Evolutionary conservation across 2,329 filamentous ascomycete genomes (phyloP).

Genomic region (Aspergillus cejpii): DNA sequence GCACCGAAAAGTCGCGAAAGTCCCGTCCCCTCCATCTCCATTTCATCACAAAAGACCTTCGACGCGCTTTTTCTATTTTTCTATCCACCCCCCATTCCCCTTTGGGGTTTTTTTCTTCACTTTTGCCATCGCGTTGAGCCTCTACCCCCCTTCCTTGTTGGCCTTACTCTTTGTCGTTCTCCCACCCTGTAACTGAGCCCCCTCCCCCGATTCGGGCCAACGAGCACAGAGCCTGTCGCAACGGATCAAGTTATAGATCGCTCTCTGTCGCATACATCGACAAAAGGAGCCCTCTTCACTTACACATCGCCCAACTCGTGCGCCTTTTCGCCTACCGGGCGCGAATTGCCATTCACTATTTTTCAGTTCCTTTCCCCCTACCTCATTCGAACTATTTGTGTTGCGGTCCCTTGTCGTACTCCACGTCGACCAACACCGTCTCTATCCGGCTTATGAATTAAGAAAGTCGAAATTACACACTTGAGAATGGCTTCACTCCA

Average conservation of each 20-base stretch:
- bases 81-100: slow-evolving; percentile 24
- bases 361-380: slow-evolving; percentile 12
- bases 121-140: slow-evolving; percentile 15
- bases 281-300: slow-evolving; percentile 16
- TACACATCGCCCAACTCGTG: slow-evolving; percentile 17
- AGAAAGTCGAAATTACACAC: slow-evolving; percentile 21
- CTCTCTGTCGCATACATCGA: slow-evolving; percentile 24
- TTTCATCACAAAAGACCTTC: slow-evolving; percentile 31
- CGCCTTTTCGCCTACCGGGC: slow-evolving; percentile 17
- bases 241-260: slow-evolving; percentile 26
- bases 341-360: slow-evolving; percentile 21
- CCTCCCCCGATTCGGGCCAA: slow-evolving; percentile 19
- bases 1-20: slow-evolving; percentile 34
- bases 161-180: slow-evolving; percentile 17
- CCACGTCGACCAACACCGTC: slow-evolving; percentile 11
- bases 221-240: slow-evolving; percentile 31
- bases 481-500: slow-evolving; percentile 73
- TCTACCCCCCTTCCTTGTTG: slow-evolving; percentile 12
- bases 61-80: slow-evolving; percentile 28
- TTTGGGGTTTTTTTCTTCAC: slow-evolving; percentile 16
- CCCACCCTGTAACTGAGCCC: slow-evolving; percentile 13
- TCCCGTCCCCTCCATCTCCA: slow-evolving; percentile 36
- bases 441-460: slow-evolving; percentile 26
- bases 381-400: slow-evolving; percentile 16
- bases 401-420: slow-evolving; percentile 20